phyloP scores from a whole-genome alignment of 2,329 filamentous ascomycete species.

The Penicillium paneum region DNA sequence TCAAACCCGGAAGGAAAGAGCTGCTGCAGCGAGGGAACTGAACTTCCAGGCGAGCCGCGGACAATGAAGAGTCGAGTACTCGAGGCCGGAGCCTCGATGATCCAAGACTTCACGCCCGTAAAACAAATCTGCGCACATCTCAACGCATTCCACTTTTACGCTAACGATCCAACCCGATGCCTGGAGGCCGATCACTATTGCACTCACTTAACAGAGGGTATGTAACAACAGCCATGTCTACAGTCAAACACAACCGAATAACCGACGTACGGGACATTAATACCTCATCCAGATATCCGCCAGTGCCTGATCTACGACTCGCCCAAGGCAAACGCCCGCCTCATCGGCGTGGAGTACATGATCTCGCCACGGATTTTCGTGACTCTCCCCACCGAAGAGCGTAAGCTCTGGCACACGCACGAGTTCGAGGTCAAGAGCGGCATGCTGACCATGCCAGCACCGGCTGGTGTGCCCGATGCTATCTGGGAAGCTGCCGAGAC shows the following conservation, averaged over 20 bases:
- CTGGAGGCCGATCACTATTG: slow-evolving; percentile 87
- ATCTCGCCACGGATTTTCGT: slow-evolving; percentile 67
- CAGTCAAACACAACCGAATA: not conserved
- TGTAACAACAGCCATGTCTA: not conserved
- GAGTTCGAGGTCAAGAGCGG: slow-evolving; percentile 49
- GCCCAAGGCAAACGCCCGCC: slow-evolving; percentile 61
- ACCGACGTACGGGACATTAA: not conserved
- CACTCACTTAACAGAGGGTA: slow-evolving; percentile 65
- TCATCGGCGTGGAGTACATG: slow-evolving; percentile 89
- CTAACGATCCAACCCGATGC: slow-evolving; percentile 63
- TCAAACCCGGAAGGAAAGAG: slow-evolving; percentile 3
- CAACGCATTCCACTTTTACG: slow-evolving; percentile 83
- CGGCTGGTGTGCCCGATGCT: slow-evolving; percentile 46
- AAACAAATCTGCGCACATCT: slow-evolving; percentile 77
- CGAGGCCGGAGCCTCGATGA: slow-evolving; percentile 36
- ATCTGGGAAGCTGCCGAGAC: slow-evolving; percentile 76
- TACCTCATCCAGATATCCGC: slow-evolving; percentile 58
- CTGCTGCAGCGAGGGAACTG: slow-evolving; percentile 5
- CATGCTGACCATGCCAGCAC: slow-evolving; percentile 43
- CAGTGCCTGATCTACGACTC: slow-evolving; percentile 85
- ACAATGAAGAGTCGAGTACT: slow-evolving; percentile 38
- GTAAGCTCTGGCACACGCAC: slow-evolving; percentile 75
- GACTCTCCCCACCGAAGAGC: slow-evolving; percentile 63
- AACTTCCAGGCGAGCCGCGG: slow-evolving; percentile 31
- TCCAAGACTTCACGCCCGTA: slow-evolving; percentile 61